Percentiles rank a stretch among this genome's conserved stretches.
phyloP scores from a whole-genome alignment of 768 basidiomycete species.

The Boletus fagicola region DNA sequence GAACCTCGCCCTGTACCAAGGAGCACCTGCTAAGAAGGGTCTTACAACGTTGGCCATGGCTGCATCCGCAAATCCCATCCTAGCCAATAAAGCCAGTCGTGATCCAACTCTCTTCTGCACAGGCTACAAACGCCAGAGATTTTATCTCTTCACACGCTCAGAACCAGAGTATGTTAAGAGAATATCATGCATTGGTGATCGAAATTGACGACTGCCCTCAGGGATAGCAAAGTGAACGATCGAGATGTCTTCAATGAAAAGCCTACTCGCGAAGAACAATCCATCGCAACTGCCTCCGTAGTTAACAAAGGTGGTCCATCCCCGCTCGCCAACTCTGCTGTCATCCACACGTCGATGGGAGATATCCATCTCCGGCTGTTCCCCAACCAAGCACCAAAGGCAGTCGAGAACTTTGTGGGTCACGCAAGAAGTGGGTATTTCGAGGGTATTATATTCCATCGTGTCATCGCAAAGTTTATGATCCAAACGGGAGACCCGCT shows the following conservation, averaged over 20 bases:
- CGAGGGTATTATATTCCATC: constrained; percentile 93
- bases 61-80: constrained; percentile 91
- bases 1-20: constrained; percentile 89
- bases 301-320: constrained; percentile 57
- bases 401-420: constrained; percentile 97
- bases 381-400: constrained; percentile 89
- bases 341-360: constrained; percentile 93
- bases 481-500: constrained; percentile 94
- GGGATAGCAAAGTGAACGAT: constrained; percentile 83
- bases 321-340: constrained; percentile 72
- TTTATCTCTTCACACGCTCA: constrained; percentile 90
- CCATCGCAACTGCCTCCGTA: constrained; percentile 64
- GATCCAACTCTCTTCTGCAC: constrained; percentile 94
- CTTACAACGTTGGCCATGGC: constrained; percentile 90
- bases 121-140: constrained; percentile 87
- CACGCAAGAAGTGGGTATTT: constrained; percentile 88
- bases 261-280: constrained; percentile 94
- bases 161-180: constrained; percentile 78
- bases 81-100: constrained; percentile 77
- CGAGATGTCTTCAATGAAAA: constrained; percentile 98
- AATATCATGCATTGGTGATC: background rate
- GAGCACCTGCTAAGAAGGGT: constrained; percentile 84
- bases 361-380: constrained; percentile 89
- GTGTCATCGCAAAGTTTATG: constrained; percentile 98
- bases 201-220: constrained; percentile 28